Evolutionary conservation across 352 stramenopile species (phyloP).

Genomic region (Globisporangium nunn): DNA sequence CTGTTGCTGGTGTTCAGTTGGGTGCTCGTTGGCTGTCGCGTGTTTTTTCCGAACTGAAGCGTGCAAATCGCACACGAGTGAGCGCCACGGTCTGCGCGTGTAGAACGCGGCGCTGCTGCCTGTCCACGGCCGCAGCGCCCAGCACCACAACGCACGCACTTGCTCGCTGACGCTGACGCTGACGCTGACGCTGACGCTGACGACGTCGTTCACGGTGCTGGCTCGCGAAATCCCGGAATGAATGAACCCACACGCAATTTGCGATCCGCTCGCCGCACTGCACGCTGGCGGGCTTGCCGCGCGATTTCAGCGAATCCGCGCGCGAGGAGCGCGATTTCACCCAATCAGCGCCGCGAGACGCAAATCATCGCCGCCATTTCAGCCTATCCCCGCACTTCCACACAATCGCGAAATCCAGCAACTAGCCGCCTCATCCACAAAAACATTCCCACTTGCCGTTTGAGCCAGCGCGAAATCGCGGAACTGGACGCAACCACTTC

Average conservation of each 20-base stretch:
- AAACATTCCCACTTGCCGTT: not conserved
- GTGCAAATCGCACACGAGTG: not conserved
- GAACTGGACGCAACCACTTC: no score
- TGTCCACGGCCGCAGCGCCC: no score
- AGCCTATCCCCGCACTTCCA: not conserved
- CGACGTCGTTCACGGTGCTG: no score
- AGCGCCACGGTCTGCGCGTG: not conserved
- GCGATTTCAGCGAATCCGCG: not conserved
- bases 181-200: not conserved
- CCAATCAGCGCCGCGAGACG: not conserved
- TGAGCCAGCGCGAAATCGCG: not conserved
- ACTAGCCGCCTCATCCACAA: not conserved
- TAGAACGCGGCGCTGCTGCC: no score
- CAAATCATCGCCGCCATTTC: not conserved
- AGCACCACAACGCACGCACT: not conserved
- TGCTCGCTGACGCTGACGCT: not conserved
- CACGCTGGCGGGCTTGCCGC: no score
- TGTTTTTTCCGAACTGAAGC: conserved; percentile 3
- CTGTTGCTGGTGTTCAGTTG: not conserved
- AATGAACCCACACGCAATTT: not conserved
- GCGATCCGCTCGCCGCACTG: not conserved
- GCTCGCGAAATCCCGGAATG: not conserved
- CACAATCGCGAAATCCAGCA: not conserved
- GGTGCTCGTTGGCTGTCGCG: not conserved
- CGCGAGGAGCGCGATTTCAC: not conserved